Conservation (phyloP, 2,329 filamentous ascomycete species). For the Fusarium longipes region DNA sequence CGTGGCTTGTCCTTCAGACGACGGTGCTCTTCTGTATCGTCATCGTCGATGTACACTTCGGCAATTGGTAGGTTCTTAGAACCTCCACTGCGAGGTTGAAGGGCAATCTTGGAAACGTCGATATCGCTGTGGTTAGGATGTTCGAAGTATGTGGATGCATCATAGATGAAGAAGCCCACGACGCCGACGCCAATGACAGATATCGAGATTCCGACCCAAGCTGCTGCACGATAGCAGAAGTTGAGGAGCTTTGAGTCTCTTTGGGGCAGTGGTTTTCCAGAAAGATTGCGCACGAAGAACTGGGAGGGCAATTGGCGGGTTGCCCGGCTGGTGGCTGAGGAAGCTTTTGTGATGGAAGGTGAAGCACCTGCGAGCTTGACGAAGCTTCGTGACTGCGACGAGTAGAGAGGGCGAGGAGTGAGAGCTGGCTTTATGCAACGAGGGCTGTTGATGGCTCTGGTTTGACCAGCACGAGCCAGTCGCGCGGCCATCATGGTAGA, state of each 20-base stretch:
- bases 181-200: slow-evolving; percentile 76
- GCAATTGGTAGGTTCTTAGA: slow-evolving; percentile 96
- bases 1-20: slow-evolving; percentile 87
- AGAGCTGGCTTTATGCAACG: slow-evolving; percentile 26
- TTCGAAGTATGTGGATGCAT: slow-evolving; percentile 89
- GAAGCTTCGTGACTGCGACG: slow-evolving; percentile 36
- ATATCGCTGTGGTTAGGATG: slow-evolving; percentile 75
- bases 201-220: slow-evolving; percentile 75
- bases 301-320: slow-evolving; percentile 36
- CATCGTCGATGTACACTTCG: slow-evolving; percentile 88
- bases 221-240: slow-evolving; percentile 75
- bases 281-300: slow-evolving; percentile 56
- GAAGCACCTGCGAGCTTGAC: slow-evolving; percentile 37
- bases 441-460: slow-evolving; percentile 23
- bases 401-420: slow-evolving; percentile 21
- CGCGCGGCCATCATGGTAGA: slow-evolving; percentile 42
- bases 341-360: slow-evolving; percentile 20
- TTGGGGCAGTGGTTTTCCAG: slow-evolving; percentile 64
- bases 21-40: slow-evolving; percentile 78
- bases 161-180: slow-evolving; percentile 90
- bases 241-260: slow-evolving; percentile 61
- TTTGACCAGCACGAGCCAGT: slow-evolving; percentile 38
- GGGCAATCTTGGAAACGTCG: slow-evolving; percentile 83
- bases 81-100: slow-evolving; percentile 84
- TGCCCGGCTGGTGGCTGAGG: slow-evolving; percentile 9